Evolutionary conservation across 2,329 filamentous ascomycete genomes (phyloP).

Genomic region (Chaetomium globosum): DNA sequence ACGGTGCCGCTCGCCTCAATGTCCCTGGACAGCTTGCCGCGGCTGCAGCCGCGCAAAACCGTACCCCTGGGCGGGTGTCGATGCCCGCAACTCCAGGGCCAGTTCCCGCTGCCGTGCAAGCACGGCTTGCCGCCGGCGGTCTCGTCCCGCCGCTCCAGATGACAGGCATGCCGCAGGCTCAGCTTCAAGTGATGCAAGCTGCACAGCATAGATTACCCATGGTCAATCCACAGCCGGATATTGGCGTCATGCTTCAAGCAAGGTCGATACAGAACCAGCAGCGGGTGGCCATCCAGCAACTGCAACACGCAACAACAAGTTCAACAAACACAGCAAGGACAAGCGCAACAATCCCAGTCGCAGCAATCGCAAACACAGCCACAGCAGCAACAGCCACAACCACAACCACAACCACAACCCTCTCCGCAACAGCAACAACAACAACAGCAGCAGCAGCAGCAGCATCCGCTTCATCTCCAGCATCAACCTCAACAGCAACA

Average conservation of each 20-base stretch:
- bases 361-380: conserved; percentile 34
- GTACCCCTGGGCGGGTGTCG: conserved; percentile 53
- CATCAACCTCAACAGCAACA: conserved; percentile 43
- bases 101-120: conserved; percentile 51
- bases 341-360: conserved; percentile 29
- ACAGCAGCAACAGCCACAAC: conserved; percentile 63
- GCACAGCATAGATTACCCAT: conserved; percentile 63
- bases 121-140: conserved; percentile 54
- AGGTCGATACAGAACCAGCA: conserved; percentile 69
- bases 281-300: conserved; percentile 44
- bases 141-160: conserved; percentile 61
- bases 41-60: conserved; percentile 49
- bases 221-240: conserved; percentile 51
- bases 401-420: conserved; percentile 39
- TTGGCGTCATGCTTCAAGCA: conserved; percentile 63
- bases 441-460: conserved; percentile 36
- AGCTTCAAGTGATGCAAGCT: conserved; percentile 62
- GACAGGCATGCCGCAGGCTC: conserved; percentile 68
- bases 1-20: conserved; percentile 47
- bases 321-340: conserved; percentile 10
- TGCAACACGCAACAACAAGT: conserved; percentile 37
- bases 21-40: conserved; percentile 51
- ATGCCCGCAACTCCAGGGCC: conserved; percentile 58
- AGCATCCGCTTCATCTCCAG: conserved; percentile 38
- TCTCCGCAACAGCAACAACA: conserved; percentile 33